phyloP scores from a whole-genome alignment of 2,329 filamentous ascomycete species.

The Sclerotinia subarctica region DNA sequence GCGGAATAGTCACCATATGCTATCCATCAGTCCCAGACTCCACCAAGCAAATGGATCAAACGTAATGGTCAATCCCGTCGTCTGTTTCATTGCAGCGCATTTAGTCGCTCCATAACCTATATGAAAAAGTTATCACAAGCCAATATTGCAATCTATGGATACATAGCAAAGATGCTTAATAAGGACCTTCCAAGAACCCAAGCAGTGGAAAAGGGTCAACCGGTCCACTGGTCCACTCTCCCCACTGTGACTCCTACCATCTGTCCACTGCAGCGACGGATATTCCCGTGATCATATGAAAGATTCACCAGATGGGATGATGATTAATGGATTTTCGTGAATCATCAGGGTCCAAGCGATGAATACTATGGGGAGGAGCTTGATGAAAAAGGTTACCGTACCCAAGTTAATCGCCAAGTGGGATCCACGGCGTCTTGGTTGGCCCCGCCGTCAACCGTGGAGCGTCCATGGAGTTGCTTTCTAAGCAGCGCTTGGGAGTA shows the following conservation, averaged over 20 bases:
- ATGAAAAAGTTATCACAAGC: background rate
- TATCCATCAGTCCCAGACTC: background rate
- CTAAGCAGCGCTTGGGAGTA: background rate
- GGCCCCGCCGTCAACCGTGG: background rate
- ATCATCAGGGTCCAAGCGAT: background rate
- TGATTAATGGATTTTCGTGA: background rate
- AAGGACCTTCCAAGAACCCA: background rate
- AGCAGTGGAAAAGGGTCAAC: background rate
- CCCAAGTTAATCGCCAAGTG: background rate
- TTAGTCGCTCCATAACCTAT: background rate
- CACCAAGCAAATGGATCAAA: background rate
- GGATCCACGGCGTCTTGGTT: background rate
- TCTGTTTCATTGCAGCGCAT: conserved; percentile 4
- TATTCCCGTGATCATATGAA: background rate
- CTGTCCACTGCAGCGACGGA: background rate
- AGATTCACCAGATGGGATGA: background rate
- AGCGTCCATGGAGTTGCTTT: background rate
- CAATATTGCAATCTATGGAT: background rate
- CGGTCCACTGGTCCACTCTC: background rate
- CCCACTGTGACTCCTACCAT: conserved; percentile 10
- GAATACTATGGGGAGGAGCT: background rate
- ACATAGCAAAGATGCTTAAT: background rate
- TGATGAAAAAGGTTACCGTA: background rate
- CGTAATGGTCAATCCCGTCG: background rate
- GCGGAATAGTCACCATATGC: background rate